Evolutionary conservation across 192 early-diverging fungal species (phyloP).

Genomic region (Dimargaris cristalligena): DNA sequence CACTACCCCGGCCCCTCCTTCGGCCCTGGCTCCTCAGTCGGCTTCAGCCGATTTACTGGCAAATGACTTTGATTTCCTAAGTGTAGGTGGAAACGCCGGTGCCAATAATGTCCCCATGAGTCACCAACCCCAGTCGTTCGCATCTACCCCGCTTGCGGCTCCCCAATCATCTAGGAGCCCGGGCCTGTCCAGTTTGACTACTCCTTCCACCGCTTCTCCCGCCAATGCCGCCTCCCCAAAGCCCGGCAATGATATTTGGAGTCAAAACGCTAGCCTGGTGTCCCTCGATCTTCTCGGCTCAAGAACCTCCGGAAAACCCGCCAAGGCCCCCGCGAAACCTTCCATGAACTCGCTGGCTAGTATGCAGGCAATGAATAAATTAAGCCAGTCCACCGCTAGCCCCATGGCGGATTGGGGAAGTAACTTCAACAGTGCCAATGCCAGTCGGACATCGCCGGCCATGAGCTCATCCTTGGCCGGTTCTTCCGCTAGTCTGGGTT

Average conservation of each 20-base stretch:
- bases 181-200: not conserved
- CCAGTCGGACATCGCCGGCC: not conserved
- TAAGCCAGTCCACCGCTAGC: too few species aligned
- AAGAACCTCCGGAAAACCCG: not conserved
- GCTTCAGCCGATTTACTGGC: not conserved
- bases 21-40: not conserved
- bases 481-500: not conserved
- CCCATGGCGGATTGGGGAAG: too few species aligned
- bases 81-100: not conserved
- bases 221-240: not conserved
- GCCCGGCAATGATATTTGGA: not conserved
- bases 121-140: not conserved
- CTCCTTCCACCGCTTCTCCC: too few species aligned
- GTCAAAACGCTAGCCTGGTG: conserved; percentile 1
- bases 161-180: not conserved
- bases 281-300: not conserved
- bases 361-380: conserved; percentile 3
- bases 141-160: not conserved
- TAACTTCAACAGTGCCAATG: not conserved
- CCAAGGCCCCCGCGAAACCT: not conserved
- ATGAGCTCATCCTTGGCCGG: not conserved
- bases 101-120: not conserved
- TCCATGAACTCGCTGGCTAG: conserved; percentile 3
- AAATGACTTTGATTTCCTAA: not conserved
- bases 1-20: not conserved